These are phyloP conservation scores for Entomortierella lignicola DNA, from an alignment of 192 early-diverging fungal species.

Conservation along the genomic window DNA sequence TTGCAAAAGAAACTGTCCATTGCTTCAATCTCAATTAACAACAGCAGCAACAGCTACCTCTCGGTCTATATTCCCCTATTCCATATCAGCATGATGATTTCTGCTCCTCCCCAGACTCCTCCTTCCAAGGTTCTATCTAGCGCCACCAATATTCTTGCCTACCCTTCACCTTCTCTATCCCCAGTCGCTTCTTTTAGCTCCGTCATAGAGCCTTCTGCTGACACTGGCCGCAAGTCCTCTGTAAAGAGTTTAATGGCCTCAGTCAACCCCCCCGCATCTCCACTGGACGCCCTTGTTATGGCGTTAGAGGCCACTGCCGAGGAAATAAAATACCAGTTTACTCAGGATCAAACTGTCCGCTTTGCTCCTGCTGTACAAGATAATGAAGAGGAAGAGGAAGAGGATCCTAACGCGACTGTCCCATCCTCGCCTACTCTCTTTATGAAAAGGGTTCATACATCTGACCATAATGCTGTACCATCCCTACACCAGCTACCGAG, in stretches of 20 bases:
- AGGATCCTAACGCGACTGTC: conserved; percentile 50
- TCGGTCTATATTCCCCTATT: not conserved
- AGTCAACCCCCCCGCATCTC: conserved; percentile 32
- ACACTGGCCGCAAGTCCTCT: conserved; percentile 10
- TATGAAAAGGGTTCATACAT: conserved; percentile 19
- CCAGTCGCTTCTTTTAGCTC: conserved; percentile 8
- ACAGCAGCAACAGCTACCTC: not conserved
- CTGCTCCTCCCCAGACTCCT: not conserved
- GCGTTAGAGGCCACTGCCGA: conserved; percentile 52
- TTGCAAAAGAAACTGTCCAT: not conserved
- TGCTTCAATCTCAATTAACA: not conserved
- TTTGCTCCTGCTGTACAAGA: not conserved
- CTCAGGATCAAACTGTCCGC: not conserved
- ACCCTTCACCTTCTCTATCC: conserved; percentile 49
- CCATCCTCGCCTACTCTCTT: conserved; percentile 45
- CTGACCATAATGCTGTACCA: not conserved
- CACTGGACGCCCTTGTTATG: conserved; percentile 53
- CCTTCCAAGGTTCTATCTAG: conserved; percentile 8
- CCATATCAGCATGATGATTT: not conserved
- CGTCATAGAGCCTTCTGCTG: conserved; percentile 5
- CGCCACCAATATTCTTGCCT: conserved; percentile 10
- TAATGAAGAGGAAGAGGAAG: conserved; percentile 16
- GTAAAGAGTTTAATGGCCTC: conserved; percentile 22
- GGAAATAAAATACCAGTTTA: conserved; percentile 5
- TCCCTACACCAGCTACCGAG: conserved; percentile 41